phyloP scores from a whole-genome alignment of 2,329 filamentous ascomycete genomes.

The Calonectria multiphialidica region DNA sequence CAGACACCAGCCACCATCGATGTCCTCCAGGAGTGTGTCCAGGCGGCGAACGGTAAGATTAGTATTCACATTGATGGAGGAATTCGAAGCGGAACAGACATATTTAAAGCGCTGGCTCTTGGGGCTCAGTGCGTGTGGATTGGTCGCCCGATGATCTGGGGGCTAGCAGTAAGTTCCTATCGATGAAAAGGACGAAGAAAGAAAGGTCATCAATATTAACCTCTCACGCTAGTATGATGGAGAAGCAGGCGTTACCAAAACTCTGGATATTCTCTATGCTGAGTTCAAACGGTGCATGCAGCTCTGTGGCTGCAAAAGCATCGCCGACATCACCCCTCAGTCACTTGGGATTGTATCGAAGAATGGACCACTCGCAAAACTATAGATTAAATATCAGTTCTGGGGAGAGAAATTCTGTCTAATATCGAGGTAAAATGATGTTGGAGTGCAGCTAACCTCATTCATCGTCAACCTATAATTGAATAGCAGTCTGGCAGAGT shows the following conservation, averaged over 20 bases:
- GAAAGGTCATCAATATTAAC: not conserved
- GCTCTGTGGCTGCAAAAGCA: constrained; percentile 2
- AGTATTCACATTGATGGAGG: constrained; percentile 7
- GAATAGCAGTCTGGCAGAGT: too few relatives aligned
- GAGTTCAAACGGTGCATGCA: constrained; percentile 22
- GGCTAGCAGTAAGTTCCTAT: not conserved
- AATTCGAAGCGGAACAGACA: constrained; percentile 9
- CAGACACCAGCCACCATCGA: constrained; percentile 58
- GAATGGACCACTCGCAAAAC: constrained; percentile 9
- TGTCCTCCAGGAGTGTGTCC: constrained; percentile 23
- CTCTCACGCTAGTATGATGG: not conserved
- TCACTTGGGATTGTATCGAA: not conserved
- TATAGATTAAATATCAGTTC: too few relatives aligned
- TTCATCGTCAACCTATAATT: too few relatives aligned
- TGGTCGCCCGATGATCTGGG: constrained; percentile 1
- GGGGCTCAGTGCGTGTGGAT: constrained; percentile 14
- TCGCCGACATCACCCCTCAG: constrained; percentile 6
- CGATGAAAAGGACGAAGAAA: too few relatives aligned
- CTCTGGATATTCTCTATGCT: constrained; percentile 8
- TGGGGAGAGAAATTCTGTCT: too few relatives aligned
- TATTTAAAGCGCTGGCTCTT: constrained; percentile 16
- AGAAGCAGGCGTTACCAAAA: constrained; percentile 6
- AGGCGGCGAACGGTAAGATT: not conserved
- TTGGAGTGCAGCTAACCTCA: too few relatives aligned
- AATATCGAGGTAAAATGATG: too few relatives aligned